Base-by-base conservation (phyloP, 192 early-diverging fungal species). In the Coemansia furcata region DNA sequence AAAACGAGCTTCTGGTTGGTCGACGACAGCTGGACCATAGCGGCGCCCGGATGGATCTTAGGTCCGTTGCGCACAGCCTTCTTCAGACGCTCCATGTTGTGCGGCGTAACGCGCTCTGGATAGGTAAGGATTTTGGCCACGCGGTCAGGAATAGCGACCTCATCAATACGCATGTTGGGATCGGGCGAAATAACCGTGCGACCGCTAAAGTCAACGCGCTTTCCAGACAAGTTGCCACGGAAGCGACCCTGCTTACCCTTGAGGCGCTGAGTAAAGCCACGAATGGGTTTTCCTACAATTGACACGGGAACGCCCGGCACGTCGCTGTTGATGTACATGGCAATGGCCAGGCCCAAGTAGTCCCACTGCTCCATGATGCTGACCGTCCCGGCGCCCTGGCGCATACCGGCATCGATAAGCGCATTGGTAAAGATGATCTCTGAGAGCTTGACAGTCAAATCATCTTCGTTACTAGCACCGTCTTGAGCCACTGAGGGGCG, bases 171-270 rank as follows among this genome's bases (percentile, higher is more conserved):
- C 79, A 98, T 86, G 80, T 98, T 98, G 5, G 98, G 98, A 72
- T 99, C 98, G 7, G 97, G 97, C 6, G 96, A 97, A 80, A 99
- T 99, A 60, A 99, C 98, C 3, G 98, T 99, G 75, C 98, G 88
- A 3, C 93, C 97, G 37, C 96, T 97, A 69, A 98, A 99, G 78
- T 99, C 97, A 6, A 99, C 98, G 76, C 98, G 95, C 86, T 99
- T 99, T 63, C 98, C 98, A 1, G 94, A 96, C 59, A 99, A 84
- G 64, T 99, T 99, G 46, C 98, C 98, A 68, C 98, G 91, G 86
- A 99, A 98, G 58, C 98, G 92, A 62, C 98, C 98, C 66, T 97
- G 93, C 72, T 99, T 99, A 47, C 98, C 98, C 86, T 99, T 99
- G 60, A 99, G 77, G 36, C 98, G 87, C 84, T 99, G 98, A 62